Base-by-base conservation (phyloP, 441 rosid species). In the Populus hybrid region DNA sequence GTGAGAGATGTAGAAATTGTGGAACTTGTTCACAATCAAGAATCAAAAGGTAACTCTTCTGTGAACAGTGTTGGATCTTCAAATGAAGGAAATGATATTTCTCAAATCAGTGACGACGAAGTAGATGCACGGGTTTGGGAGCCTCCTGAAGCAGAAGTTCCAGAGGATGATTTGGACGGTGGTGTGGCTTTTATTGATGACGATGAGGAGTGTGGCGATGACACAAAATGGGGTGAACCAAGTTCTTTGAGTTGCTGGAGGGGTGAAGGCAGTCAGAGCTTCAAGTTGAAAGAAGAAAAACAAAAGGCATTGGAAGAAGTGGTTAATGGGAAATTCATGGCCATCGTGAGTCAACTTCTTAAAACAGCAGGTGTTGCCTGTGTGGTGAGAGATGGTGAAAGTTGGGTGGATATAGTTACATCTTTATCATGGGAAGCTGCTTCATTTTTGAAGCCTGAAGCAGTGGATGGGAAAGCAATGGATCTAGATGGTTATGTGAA, bases 361-460 rank as follows among this genome's bases (percentile, higher is more conserved):
- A 83, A 81, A 77, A 84, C 92, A 34, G 87, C 79, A 36, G 92
- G 89, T 35, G 83, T 88, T 72, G 75, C 75, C 63, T 69, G 84
- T 75, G 69, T 78, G 53, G 76, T 69, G 16, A 86, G 85, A 57
- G 92, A 86, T 57, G 80, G 81, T 77, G 87, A 85, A 71, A 83
- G 77, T 81, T 96, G 99, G 99, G 83, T 87, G 21, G 93, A 93
- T 79, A 88, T 93, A 40, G 87, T 93, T 81, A 77, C 91, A 75
- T 87, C 82, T 73, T 81, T 96, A 73, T 92, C 98, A 10, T 94
- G 98, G 98, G 93, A 94, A 86, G 99, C 98, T 81, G 97, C 97
- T 77, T 90, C 88, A 34, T 85, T 85, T 71, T 79, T 96, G 84
- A 92, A 90, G 84, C 95, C 92, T 67, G 88, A 83, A 81, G 86